Percentiles rank a stretch among this genome's conserved stretches.
Conservation (phyloP, 306 rosid genomes). For the Sicyos baderoa region DNA sequence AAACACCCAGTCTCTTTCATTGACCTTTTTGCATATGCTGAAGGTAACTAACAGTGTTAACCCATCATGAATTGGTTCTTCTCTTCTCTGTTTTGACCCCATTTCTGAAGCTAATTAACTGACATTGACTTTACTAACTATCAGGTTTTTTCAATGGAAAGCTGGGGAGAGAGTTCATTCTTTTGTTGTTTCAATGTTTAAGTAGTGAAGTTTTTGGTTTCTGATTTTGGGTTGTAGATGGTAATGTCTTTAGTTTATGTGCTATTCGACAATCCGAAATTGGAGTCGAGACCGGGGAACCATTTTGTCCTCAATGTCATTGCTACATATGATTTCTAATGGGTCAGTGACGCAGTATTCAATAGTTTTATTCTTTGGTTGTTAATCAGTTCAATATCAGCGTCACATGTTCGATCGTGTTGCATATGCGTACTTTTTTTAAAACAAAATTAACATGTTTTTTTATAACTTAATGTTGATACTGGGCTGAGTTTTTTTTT, state of each 20-base stretch:
- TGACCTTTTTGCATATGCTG: conserved; percentile 15
- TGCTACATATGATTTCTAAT: conserved; percentile 1
- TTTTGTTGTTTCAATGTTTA: conserved; percentile 9
- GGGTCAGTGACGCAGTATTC: too few species aligned
- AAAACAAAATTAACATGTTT: too few species aligned
- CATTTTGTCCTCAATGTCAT: background rate
- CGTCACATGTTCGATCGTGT: too few species aligned
- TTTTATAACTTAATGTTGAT: too few species aligned
- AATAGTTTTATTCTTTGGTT: too few species aligned
- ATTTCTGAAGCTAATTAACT: conserved; percentile 2
- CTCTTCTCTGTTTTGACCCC: conserved; percentile 9
- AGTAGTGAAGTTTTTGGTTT: background rate
- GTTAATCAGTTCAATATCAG: too few species aligned
- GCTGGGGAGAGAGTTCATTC: conserved; percentile 2
- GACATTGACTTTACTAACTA: conserved; percentile 12
- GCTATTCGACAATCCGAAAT: background rate
- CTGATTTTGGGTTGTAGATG: conserved; percentile 4
- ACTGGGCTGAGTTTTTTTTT: too few species aligned
- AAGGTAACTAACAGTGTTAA: conserved; percentile 14
- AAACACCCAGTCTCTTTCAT: conserved; percentile 7
- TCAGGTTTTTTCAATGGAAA: conserved; percentile 9
- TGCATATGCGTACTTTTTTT: too few species aligned
- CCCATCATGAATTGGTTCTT: conserved; percentile 8
- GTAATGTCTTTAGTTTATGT: conserved; percentile 1
- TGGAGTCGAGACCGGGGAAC: background rate